Evolutionary conservation across 768 basidiomycete genomes (phyloP).

Genomic region (Tulasnella sp.): DNA sequence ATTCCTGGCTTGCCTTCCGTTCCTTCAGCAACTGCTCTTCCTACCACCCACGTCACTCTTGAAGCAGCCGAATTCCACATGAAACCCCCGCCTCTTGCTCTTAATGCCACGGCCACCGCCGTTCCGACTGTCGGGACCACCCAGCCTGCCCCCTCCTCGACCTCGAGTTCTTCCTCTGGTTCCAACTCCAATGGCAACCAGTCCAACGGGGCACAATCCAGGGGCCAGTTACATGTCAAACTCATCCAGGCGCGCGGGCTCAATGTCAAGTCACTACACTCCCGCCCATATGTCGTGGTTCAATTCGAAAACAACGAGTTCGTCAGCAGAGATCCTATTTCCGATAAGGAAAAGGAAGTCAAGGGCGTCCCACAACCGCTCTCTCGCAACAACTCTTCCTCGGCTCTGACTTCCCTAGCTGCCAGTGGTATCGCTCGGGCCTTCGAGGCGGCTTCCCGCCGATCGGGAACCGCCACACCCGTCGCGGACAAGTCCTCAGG

Average conservation of each 20-base stretch:
- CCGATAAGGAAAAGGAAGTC: conserved; percentile 77
- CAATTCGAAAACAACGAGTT: conserved; percentile 99
- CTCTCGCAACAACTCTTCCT: conserved; percentile 47
- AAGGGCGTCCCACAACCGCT: conserved; percentile 58
- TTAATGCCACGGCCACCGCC: conserved; percentile 21
- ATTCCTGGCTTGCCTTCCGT: conserved; percentile 21
- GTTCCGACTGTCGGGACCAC: conserved; percentile 2
- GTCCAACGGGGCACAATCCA: conserved; percentile 11
- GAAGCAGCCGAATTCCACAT: conserved; percentile 78
- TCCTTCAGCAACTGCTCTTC: conserved; percentile 39
- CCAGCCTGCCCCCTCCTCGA: conserved; percentile 4
- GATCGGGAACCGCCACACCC: conserved; percentile 22
- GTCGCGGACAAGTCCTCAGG: not conserved
- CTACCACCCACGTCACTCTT: conserved; percentile 55
- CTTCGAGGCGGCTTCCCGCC: conserved; percentile 26
- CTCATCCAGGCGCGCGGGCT: conserved; percentile 83
- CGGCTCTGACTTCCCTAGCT: conserved; percentile 53
- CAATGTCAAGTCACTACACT: conserved; percentile 49
- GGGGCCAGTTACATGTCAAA: conserved; percentile 81
- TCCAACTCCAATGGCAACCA: conserved; percentile 6
- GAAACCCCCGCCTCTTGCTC: conserved; percentile 41
- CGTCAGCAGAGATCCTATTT: conserved; percentile 78
- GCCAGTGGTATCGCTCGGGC: conserved; percentile 30
- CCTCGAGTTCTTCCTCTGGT: not conserved
- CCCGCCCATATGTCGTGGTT: conserved; percentile 86